Percentiles rank a stretch among this genome's conserved stretches.
phyloP scores from a whole-genome alignment of 1,284 basidiomycete genomes.

The Ceratobasidium sp. region DNA sequence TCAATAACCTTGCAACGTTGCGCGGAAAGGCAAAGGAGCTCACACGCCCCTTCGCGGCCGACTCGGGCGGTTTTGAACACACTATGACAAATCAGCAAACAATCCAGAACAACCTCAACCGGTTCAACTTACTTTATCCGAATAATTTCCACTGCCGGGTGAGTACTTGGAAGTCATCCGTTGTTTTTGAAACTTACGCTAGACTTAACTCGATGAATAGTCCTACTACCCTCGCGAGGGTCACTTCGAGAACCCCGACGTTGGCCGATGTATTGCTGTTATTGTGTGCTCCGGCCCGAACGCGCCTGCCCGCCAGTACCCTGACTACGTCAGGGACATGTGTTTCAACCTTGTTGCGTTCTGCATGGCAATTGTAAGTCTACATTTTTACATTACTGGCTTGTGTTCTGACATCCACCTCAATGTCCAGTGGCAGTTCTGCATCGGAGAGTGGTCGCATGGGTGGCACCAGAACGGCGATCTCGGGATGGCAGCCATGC shows the following conservation, averaged over 20 bases:
- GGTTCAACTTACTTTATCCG: constrained; percentile 6
- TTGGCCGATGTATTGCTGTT: background rate
- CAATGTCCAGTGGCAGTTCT: constrained; percentile 16
- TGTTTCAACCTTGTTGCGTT: background rate
- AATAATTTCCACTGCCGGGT: constrained; percentile 35
- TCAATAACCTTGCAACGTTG: constrained; percentile 27
- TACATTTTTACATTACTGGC: too few relatives aligned
- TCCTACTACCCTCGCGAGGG: background rate
- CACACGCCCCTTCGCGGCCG: background rate
- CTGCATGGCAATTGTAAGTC: constrained; percentile 18
- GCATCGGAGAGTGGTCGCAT: constrained; percentile 13
- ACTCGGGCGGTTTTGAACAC: background rate
- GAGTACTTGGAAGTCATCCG: background rate
- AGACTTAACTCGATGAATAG: background rate
- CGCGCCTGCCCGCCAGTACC: constrained; percentile 2
- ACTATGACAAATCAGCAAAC: background rate
- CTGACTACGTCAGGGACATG: constrained; percentile 32
- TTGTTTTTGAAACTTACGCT: background rate
- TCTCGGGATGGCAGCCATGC: constrained; percentile 12
- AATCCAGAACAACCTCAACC: constrained; percentile 8
- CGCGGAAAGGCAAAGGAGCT: constrained; percentile 22
- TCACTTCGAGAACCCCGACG: background rate
- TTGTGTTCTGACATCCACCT: too few relatives aligned
- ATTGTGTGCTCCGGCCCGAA: background rate
- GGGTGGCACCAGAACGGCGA: background rate